These are phyloP conservation scores for Tilletia walkeri DNA, from an alignment of 1,284 basidiomycete species.

Conservation along the genomic window DNA sequence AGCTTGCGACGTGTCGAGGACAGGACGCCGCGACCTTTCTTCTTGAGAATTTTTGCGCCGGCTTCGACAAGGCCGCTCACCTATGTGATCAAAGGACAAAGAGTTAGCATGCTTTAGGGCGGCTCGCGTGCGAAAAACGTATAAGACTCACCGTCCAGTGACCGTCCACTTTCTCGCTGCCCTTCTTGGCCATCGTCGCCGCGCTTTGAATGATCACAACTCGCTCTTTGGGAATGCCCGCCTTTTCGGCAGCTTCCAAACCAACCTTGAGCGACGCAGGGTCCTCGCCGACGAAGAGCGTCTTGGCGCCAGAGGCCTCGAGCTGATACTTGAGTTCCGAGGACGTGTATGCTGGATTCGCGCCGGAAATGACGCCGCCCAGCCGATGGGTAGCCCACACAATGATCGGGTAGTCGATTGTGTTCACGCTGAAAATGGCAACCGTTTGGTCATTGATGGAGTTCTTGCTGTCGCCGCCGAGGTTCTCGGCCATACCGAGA, in stretches of 20 bases:
- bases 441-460: constrained; percentile 28
- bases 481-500: constrained; percentile 24
- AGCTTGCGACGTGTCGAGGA: constrained; percentile 58
- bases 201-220: constrained; percentile 37
- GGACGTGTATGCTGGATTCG: constrained; percentile 69
- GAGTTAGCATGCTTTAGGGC: background rate
- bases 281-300: constrained; percentile 66
- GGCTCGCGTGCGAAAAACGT: background rate
- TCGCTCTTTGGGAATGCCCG: constrained; percentile 61
- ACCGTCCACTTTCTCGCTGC: constrained; percentile 33
- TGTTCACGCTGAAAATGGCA: constrained; percentile 39
- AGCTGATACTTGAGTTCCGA: constrained; percentile 63
- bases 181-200: constrained; percentile 29
- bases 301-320: constrained; percentile 62
- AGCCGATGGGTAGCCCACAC: constrained; percentile 74
- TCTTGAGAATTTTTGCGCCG: constrained; percentile 60
- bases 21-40: constrained; percentile 57
- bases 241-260: constrained; percentile 61
- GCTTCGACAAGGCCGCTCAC: constrained; percentile 61
- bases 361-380: constrained; percentile 70
- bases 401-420: constrained; percentile 66
- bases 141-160: constrained; percentile 31
- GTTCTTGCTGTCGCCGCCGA: constrained; percentile 27
- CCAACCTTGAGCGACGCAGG: constrained; percentile 58
- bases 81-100: constrained; percentile 38